phyloP scores from a whole-genome alignment of 208 protist species.

The Trypanosoma theileri region DNA sequence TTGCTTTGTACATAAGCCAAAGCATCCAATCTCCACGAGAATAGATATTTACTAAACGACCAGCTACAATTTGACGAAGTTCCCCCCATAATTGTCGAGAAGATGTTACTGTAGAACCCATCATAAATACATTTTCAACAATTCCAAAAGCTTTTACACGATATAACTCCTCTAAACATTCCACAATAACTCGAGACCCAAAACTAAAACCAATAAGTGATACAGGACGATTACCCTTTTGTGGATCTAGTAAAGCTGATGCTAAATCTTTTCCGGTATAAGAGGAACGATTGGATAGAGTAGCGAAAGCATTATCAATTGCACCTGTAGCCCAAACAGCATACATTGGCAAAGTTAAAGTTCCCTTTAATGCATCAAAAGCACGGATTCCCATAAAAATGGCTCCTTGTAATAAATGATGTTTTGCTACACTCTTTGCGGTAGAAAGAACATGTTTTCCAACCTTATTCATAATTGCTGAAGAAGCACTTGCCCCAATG shows the following conservation, averaged over 20 bases:
- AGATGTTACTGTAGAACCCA: slow-evolving; percentile 65
- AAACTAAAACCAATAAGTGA: slow-evolving; percentile 89
- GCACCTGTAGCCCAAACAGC: slow-evolving; percentile 70
- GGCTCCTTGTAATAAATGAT: slow-evolving; percentile 49
- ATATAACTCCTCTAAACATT: slow-evolving; percentile 76
- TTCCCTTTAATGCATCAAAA: slow-evolving; percentile 59
- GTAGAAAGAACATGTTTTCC: slow-evolving; percentile 34
- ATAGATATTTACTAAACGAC: slow-evolving; percentile 88
- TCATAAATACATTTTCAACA: slow-evolving; percentile 86
- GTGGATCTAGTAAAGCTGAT: slow-evolving; percentile 52
- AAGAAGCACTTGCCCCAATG: slow-evolving; percentile 40
- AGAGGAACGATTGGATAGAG: slow-evolving; percentile 64
- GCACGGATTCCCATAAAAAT: slow-evolving; percentile 73
- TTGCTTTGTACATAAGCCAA: slow-evolving; percentile 77
- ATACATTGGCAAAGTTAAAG: slow-evolving; percentile 73
- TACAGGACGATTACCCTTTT: slow-evolving; percentile 75
- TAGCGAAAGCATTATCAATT: slow-evolving; percentile 87
- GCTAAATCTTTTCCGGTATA: slow-evolving; percentile 84
- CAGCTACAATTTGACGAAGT: slow-evolving; percentile 73
- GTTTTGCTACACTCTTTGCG: slow-evolving; percentile 45
- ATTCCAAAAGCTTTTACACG: slow-evolving; percentile 54
- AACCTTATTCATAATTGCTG: slow-evolving; percentile 48
- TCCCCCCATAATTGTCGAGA: slow-evolving; percentile 53
- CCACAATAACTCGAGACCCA: slow-evolving; percentile 76
- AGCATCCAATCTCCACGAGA: slow-evolving; percentile 81